Evolutionary conservation across 176 grass and related monocot species (phyloP).

Genomic region (Elymus sibiricus): DNA sequence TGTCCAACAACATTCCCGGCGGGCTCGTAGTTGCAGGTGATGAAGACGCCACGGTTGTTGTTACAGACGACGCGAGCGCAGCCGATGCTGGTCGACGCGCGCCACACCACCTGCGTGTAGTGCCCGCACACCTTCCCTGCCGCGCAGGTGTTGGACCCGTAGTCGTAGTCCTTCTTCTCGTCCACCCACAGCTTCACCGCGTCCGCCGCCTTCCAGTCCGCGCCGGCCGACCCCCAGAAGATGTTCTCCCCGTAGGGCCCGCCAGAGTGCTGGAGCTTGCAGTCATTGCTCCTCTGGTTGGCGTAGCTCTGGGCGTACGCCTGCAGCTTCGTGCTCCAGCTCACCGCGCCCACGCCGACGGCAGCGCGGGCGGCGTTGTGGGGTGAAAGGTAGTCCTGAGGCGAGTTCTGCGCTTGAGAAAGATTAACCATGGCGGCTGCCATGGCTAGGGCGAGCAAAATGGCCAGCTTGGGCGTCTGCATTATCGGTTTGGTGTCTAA

Average conservation of each 20-base stretch:
- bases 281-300: slow-evolving; percentile 22
- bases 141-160: slow-evolving; percentile 32
- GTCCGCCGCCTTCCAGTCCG: slow-evolving; percentile 4
- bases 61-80: not conserved
- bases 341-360: slow-evolving; percentile 15
- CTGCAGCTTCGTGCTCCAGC: slow-evolving; percentile 30
- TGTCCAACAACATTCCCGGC: not conserved
- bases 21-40: not conserved
- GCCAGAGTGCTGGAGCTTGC: slow-evolving; percentile 32
- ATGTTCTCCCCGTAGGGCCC: slow-evolving; percentile 43
- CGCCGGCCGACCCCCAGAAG: slow-evolving; percentile 7
- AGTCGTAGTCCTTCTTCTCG: slow-evolving; percentile 38
- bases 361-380: slow-evolving; percentile 34
- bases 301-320: slow-evolving; percentile 31
- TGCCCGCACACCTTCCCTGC: slow-evolving; percentile 27
- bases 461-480: not conserved
- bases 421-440: not conserved
- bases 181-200: slow-evolving; percentile 26
- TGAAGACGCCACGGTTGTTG: not conserved
- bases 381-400: not conserved
- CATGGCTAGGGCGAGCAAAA: not conserved
- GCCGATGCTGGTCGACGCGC: not conserved
- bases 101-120: slow-evolving; percentile 55
- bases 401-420: not conserved
- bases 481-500: not conserved